Evolutionary conservation across 2,329 filamentous ascomycete genomes (phyloP), one percentile per base, ranked within the genome.

Genomic region (Pleurostoma richardsiae): DNA sequence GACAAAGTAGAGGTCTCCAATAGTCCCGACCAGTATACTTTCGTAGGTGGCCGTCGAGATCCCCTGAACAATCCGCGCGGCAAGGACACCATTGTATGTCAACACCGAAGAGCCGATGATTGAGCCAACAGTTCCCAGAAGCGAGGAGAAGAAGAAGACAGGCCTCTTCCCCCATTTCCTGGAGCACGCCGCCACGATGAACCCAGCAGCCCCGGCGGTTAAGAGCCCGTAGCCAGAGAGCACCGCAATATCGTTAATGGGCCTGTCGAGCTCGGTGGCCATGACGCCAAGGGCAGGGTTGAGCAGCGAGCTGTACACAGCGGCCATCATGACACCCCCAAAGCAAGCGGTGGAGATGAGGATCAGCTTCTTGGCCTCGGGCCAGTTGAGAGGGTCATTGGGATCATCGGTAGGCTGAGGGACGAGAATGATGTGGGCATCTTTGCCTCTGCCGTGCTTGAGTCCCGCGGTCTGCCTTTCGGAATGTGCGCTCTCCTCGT

Each of bases 381-480:
- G 64, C 71, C 70, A 74, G 54, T 73, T 68, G 40, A 69, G 57
- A 30, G 68, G 72, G 53, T 71, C 69, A 52, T 71, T 70, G 3
- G 67, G 67, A 10, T 65, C 69, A 26, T 63, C 60, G 11, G 68
- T 70, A 6, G 73, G 73, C 42, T 71, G 69, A 7, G 73, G 73
- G 6, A 66, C 66, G 29, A 77, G 60, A 27, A 71, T 59, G 30
- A 75, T 65, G 40, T 76, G 54, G 49, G 64, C 27, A 47, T 53
- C 49, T 55, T 54, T 59, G 58, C 56, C 54, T 33, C 49, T 53
- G 31, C 50, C 56, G 30, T 56, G 54, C 44, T 48, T 50, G 8
- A 58, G 44, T 10, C 45, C 46, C 19, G 19, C 19, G 19, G 19
- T 19, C 19, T 19, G 19, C 19, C 19, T 19, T 19, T 19, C 19